Evolutionary conservation across 306 rosid genomes (phyloP), one percentile per base, ranked within the genome.

Genomic region (Vigna trinervia): DNA sequence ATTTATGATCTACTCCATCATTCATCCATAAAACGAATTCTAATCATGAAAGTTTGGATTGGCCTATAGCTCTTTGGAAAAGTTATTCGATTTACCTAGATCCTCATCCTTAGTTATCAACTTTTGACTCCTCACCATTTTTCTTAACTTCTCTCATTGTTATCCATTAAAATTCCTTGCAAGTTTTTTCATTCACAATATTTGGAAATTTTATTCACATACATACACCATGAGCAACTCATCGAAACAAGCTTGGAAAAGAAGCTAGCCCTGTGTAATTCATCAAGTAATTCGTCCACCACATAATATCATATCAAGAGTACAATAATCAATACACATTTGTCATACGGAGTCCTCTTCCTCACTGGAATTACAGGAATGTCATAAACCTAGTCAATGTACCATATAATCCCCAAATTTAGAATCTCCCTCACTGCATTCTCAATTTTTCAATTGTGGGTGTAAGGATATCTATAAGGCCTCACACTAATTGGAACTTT

Each of bases 171-270:
- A 30, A 28, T 28, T 30, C 88, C 76, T 76, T 84, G 83, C 88
- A 87, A 83, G 90, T 86, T 78, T 77, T 75, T 66, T 76, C 74
- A 62, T 58, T 77, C 80, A 69, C 85, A 23, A 68, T 74, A 68
- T 74, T 6, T 47, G 51, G 19, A 67, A 54, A 34, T 56, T 61
- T 34, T 30, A 8, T 38, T 58, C 34, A 20, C 63, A 28, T 73
- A 20, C 57, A 28, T 73, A 26, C 14, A 54, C 9, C 48, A 26
- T 14, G 7, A 57, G 19, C 64, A 41, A 60, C 28, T 3, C n/a
- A 13, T 51, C 30, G 13, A 23, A 57, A 23, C 13, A 57, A 23
- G 15, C 63, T 9, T 57, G 36, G 36, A 22, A 57, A 22, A 23
- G 63, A 57, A 57, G 23, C 36, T 10, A 10, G 32, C 61, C 32